Percentiles rank a stretch among this genome's conserved stretches.
phyloP scores from a whole-genome alignment of 345 rosid genomes.

The Citropsis articulata region DNA sequence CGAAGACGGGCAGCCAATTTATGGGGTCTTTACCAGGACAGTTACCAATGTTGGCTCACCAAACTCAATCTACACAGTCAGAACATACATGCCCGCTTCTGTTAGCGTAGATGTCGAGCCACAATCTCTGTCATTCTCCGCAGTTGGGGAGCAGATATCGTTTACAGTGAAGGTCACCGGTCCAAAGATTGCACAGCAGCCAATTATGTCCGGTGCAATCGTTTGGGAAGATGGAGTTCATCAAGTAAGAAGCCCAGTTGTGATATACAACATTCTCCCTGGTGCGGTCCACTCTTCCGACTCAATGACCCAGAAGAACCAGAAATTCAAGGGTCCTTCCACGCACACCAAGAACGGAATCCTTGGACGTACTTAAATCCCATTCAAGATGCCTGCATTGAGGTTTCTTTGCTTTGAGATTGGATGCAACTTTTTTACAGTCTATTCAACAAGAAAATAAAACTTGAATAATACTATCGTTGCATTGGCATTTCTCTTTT shows the following conservation, averaged over 20 bases:
- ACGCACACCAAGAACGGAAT: slow-evolving; percentile 22
- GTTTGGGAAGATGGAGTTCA: slow-evolving; percentile 30
- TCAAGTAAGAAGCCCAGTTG: slow-evolving; percentile 36
- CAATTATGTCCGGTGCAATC: slow-evolving; percentile 31
- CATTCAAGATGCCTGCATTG: neutral
- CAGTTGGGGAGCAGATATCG: slow-evolving; percentile 25
- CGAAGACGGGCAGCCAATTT: slow-evolving; percentile 28
- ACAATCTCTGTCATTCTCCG: slow-evolving; percentile 22
- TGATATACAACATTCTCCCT: slow-evolving; percentile 27
- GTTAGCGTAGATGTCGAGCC: slow-evolving; percentile 31
- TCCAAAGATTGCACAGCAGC: slow-evolving; percentile 21
- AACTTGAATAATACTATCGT: slow-evolving; percentile 1
- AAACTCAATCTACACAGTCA: slow-evolving; percentile 31
- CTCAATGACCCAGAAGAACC: neutral
- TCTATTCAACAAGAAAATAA: neutral
- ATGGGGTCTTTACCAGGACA: slow-evolving; percentile 32
- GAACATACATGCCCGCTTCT: slow-evolving; percentile 6
- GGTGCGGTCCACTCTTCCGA: neutral
- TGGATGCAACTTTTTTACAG: neutral
- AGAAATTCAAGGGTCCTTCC: slow-evolving; percentile 18
- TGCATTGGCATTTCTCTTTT: neutral
- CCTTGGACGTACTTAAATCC: slow-evolving; percentile 11
- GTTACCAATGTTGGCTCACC: slow-evolving; percentile 46
- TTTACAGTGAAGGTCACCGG: slow-evolving; percentile 29
- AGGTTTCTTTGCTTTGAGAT: neutral